These are phyloP conservation scores for Aspergillus versicolor DNA, from an alignment of 2,329 filamentous ascomycete genomes.

Conservation along the genomic window DNA sequence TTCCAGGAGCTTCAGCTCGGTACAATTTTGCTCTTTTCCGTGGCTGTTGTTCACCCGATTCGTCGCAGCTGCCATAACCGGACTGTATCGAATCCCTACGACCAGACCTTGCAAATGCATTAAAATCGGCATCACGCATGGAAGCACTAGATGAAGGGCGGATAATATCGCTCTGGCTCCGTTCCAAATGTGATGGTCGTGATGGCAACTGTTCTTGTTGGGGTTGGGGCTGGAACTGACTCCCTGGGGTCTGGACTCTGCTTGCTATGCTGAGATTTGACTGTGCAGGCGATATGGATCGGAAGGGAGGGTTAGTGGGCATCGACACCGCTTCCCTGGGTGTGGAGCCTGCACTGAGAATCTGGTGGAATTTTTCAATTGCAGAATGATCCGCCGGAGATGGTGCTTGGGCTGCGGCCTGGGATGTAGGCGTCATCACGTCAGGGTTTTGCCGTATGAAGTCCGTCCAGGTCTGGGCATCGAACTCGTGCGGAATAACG, in stretches of 20 bases:
- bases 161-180: constrained; percentile 47
- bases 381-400: constrained; percentile 43
- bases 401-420: constrained; percentile 24
- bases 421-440: constrained; percentile 29
- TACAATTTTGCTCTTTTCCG: constrained; percentile 81
- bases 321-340: constrained; percentile 40
- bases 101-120: constrained; percentile 18
- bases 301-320: constrained; percentile 28
- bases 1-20: constrained; percentile 69
- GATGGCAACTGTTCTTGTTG: constrained; percentile 20
- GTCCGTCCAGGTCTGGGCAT: constrained; percentile 74
- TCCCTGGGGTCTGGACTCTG: constrained; percentile 38
- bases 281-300: constrained; percentile 40
- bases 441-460: constrained; percentile 71
- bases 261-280: constrained; percentile 35
- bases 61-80: constrained; percentile 73
- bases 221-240: constrained; percentile 24
- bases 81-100: constrained; percentile 43
- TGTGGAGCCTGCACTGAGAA: constrained; percentile 46
- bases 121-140: constrained; percentile 41
- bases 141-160: constrained; percentile 63
- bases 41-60: constrained; percentile 58
- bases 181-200: constrained; percentile 22
- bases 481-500: constrained; percentile 59
- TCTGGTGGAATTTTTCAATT: constrained; percentile 45